A percentile compares a stretch with the other conserved stretches of the same genome.
These are phyloP conservation scores for Phytophthora chlamydospora DNA, from an alignment of 352 stramenopile genomes.

Conservation along the genomic window DNA sequence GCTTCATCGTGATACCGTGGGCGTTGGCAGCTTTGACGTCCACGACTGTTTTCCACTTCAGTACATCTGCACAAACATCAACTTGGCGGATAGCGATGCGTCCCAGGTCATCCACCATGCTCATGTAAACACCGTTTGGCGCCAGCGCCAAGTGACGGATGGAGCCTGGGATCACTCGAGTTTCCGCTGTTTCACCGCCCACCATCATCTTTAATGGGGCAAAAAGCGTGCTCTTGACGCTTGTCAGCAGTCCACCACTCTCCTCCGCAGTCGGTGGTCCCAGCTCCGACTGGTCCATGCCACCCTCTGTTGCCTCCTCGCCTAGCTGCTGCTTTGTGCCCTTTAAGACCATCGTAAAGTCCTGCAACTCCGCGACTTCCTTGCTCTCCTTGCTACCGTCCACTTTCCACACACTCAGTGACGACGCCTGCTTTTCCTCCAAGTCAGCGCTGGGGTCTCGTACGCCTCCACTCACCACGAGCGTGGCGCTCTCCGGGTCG, in stretches of 20 bases:
- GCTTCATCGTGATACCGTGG: conserved; percentile 15
- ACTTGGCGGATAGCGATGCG: conserved; percentile 64
- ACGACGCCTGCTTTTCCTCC: conserved; percentile 51
- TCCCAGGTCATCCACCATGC: conserved; percentile 55
- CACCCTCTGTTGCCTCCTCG: conserved; percentile 1
- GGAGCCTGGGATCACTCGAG: conserved; percentile 32
- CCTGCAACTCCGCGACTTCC: conserved; percentile 59
- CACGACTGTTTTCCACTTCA: conserved; percentile 59
- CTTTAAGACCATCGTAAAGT: conserved; percentile 72
- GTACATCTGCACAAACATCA: conserved; percentile 59
- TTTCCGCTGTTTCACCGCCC: conserved; percentile 24
- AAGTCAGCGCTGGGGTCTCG: conserved; percentile 63
- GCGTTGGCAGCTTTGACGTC: background rate
- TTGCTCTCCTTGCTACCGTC: conserved; percentile 32
- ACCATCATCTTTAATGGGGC: conserved; percentile 52
- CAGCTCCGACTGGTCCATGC: background rate
- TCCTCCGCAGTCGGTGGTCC: conserved; percentile 6
- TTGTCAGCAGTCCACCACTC: conserved; percentile 22
- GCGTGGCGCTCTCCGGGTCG: conserved; percentile 36
- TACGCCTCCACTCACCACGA: conserved; percentile 66
- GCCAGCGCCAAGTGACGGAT: conserved; percentile 54
- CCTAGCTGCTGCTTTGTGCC: conserved; percentile 8
- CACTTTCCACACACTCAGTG: conserved; percentile 72
- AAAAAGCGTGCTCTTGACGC: conserved; percentile 37
- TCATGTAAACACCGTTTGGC: conserved; percentile 54